Percentiles rank a stretch among this genome's conserved stretches.
These are phyloP conservation scores for Xylaria sp. DNA, from an alignment of 495 filamentous ascomycete species.

Conservation along the genomic window DNA sequence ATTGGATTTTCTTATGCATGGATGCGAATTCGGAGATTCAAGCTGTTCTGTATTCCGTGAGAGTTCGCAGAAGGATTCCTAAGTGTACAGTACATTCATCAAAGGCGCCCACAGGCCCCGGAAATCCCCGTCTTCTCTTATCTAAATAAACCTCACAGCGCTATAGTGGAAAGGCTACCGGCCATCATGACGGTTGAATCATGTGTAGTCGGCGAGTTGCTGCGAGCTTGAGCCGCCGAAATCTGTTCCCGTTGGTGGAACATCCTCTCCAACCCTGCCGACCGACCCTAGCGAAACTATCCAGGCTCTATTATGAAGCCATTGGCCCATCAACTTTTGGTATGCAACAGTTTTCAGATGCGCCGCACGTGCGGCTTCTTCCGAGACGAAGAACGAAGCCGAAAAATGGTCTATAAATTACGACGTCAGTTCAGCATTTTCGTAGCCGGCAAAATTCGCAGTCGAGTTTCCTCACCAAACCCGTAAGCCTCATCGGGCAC, in stretches of 20 bases:
- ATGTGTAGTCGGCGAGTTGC: neutral
- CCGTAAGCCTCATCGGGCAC: slow-evolving; percentile 43
- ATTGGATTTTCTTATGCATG: neutral
- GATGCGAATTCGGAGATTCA: neutral
- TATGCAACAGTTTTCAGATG: slow-evolving; percentile 39
- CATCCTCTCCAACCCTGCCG: neutral
- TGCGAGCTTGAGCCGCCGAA: neutral
- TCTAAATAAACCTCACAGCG: neutral
- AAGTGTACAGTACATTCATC: no score
- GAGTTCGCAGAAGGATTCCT: neutral
- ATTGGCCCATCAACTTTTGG: slow-evolving; percentile 40
- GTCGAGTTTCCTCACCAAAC: neutral
- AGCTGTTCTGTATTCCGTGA: neutral
- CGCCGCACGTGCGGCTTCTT: neutral
- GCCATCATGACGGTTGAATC: neutral
- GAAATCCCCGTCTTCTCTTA: neutral
- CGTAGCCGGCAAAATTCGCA: neutral
- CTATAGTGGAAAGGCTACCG: neutral
- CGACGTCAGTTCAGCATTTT: neutral
- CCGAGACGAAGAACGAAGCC: neutral
- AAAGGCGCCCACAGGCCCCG: neutral
- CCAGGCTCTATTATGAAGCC: slow-evolving; percentile 45
- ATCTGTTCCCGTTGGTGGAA: neutral
- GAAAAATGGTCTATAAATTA: neutral
- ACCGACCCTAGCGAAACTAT: slow-evolving; percentile 13